Conservation (phyloP, 305 asterid genomes). For the Lippia alba region DNA sequence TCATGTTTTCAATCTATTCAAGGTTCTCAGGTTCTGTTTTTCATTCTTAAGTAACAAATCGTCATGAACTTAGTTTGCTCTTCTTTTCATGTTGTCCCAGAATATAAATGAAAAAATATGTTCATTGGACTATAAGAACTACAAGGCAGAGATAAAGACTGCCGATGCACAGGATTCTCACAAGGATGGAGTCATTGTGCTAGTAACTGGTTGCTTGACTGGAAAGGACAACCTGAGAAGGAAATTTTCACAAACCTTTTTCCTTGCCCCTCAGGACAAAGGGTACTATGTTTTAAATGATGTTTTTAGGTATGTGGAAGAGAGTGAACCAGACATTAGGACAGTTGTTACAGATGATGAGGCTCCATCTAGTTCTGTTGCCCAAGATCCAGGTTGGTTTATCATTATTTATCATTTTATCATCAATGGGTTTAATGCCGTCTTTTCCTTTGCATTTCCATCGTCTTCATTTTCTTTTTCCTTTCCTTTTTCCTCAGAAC, state of each 20-base stretch:
- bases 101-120: conserved; percentile 66
- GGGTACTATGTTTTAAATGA: conserved; percentile 84
- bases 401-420: conserved; percentile 13
- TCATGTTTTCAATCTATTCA: neutral
- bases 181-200: conserved; percentile 67
- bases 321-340: conserved; percentile 48
- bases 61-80: conserved; percentile 6
- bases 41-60: neutral
- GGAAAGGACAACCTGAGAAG: conserved; percentile 67
- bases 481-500: conserved; percentile 55
- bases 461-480: conserved; percentile 32
- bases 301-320: conserved; percentile 67
- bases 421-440: neutral
- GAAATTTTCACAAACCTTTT: conserved; percentile 80
- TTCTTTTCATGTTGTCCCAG: conserved; percentile 47
- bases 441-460: conserved; percentile 15
- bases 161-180: conserved; percentile 83
- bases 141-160: conserved; percentile 78
- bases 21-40: conserved; percentile 10
- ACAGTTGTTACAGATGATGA: conserved; percentile 42
- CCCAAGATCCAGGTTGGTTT: conserved; percentile 61
- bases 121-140: conserved; percentile 74
- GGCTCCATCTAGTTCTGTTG: conserved; percentile 35
- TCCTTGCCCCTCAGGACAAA: conserved; percentile 87
- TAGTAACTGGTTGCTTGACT: conserved; percentile 85